Evolutionary conservation across 1,139 yeast genomes (phyloP).

Genomic region (Taphrina pruni): DNA sequence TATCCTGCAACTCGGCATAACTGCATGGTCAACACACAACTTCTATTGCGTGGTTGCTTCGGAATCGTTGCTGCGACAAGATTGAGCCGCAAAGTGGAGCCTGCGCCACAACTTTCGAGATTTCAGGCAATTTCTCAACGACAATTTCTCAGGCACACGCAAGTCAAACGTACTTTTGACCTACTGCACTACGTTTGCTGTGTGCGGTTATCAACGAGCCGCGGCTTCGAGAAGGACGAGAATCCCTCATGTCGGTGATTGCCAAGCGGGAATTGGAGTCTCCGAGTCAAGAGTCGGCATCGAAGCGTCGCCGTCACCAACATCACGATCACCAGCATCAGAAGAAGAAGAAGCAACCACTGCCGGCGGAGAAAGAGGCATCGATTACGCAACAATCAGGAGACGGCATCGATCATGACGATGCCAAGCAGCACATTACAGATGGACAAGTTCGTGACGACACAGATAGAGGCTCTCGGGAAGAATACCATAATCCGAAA

Average conservation of each 20-base stretch:
- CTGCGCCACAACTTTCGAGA: slow-evolving; percentile 5
- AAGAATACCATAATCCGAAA: slow-evolving; percentile 12
- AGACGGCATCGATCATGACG: neutral
- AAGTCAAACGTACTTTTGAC: neutral
- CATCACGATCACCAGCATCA: neutral
- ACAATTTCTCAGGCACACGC: slow-evolving; percentile 7
- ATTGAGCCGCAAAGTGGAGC: too few species aligned
- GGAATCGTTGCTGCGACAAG: too few species aligned
- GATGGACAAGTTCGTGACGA: too few species aligned
- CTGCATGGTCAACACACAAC: too few species aligned
- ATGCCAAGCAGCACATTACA: neutral
- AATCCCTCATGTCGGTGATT: slow-evolving; percentile 8
- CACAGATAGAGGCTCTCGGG: neutral
- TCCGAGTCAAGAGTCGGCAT: slow-evolving; percentile 23
- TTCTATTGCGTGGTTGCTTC: too few species aligned
- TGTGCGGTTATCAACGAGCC: too few species aligned
- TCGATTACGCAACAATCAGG: too few species aligned
- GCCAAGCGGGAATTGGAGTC: slow-evolving; percentile 31
- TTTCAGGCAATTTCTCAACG: neutral
- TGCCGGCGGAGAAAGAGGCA: too few species aligned
- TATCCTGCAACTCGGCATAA: neutral
- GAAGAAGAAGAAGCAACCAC: too few species aligned
- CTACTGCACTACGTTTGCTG: too few species aligned
- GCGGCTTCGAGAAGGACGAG: too few species aligned
- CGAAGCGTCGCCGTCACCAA: slow-evolving; percentile 15